Base-by-base conservation (phyloP, 2,329 filamentous ascomycete genomes). In the Beauveria australis region DNA sequence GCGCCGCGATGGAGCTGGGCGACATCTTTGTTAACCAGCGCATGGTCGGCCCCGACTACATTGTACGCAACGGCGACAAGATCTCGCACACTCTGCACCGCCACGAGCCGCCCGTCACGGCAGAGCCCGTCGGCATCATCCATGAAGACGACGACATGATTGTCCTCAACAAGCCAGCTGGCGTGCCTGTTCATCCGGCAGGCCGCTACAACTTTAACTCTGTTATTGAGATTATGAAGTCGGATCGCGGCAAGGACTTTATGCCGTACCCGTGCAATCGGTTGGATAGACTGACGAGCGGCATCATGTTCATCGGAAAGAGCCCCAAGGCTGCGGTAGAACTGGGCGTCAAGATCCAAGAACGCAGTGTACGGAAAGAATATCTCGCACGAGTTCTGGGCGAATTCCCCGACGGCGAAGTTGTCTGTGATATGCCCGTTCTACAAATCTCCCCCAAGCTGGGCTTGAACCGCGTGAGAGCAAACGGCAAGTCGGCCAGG, bases 241-340 rank as follows among this genome's bases (percentile, higher is more conserved):
- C 89, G 2, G 89, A 96, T 70, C 78, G 85, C 43, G 79, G 81
- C 0, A 73, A 74, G 24, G 73, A 75, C 30, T 87, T 84, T 71
- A 71, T 80, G 57, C 81, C 84, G 1, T 75, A 84, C 63, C 85
- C 94, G 0, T 97, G 93, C 76, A 96, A 99, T 70, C 82, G 94
- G n/a, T 83, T 99, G 30, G 94, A 99, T 72, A 82, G 94, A 57
- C 77, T 99, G 67, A 99, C 94, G 0, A 96, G 91, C 67, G 94
- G 94, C 53, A 89, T 99, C 71, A 97, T 99, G 93, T 99, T 99
- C 73, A 87, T 99, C 67, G 94, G 89, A 30, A 99, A 99, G 76
- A 86, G 90, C 64, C 81, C 87, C 43, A 84, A 86, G 68, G 90
- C 89, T 0, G 93, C 94, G 0, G 91, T 93, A 65, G 79, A 80